These are phyloP conservation scores for Spathaspora girioi DNA, from an alignment of 805 yeast genomes.

Conservation along the genomic window DNA sequence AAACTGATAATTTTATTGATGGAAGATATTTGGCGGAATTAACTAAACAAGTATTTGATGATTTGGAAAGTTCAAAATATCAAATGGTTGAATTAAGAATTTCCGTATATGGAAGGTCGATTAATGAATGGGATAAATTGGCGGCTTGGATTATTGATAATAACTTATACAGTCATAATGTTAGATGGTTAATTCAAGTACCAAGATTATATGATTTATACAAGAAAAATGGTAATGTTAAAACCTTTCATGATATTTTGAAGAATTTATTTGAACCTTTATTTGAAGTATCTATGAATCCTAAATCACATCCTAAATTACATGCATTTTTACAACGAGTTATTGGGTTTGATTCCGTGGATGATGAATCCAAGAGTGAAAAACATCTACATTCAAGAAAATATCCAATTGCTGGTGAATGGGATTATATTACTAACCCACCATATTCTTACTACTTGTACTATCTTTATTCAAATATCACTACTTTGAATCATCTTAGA, in stretches of 20 bases:
- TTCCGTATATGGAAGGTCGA: slow-evolving; percentile 86
- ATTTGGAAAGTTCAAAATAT: slow-evolving; percentile 90
- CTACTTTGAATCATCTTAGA: slow-evolving; percentile 85
- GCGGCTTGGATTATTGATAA: slow-evolving; percentile 96
- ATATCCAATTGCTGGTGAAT: slow-evolving; percentile 79
- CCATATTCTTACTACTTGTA: slow-evolving; percentile 97
- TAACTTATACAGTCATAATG: slow-evolving; percentile 86
- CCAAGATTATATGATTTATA: slow-evolving; percentile 92
- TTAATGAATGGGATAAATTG: slow-evolving; percentile 91
- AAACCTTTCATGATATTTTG: slow-evolving; percentile 71
- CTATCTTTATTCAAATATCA: slow-evolving; percentile 81
- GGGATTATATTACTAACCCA: slow-evolving; percentile 81
- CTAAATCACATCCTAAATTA: slow-evolving; percentile 84
- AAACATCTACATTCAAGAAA: slow-evolving; percentile 69
- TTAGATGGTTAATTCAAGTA: slow-evolving; percentile 94
- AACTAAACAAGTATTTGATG: slow-evolving; percentile 90
- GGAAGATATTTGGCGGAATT: slow-evolving; percentile 91
- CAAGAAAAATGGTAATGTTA: slow-evolving; percentile 68
- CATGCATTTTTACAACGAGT: slow-evolving; percentile 88
- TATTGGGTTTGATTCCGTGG: slow-evolving; percentile 97
- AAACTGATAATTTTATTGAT: slow-evolving; percentile 88
- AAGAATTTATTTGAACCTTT: slow-evolving; percentile 81
- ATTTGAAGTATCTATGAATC: slow-evolving; percentile 85
- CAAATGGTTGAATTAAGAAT: slow-evolving; percentile 97
- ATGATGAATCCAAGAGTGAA: slow-evolving; percentile 93